Evolutionary conservation across 257 asterid species (phyloP), one percentile per base, ranked within the genome.

Genomic region (Jaltomata sinuosa): DNA sequence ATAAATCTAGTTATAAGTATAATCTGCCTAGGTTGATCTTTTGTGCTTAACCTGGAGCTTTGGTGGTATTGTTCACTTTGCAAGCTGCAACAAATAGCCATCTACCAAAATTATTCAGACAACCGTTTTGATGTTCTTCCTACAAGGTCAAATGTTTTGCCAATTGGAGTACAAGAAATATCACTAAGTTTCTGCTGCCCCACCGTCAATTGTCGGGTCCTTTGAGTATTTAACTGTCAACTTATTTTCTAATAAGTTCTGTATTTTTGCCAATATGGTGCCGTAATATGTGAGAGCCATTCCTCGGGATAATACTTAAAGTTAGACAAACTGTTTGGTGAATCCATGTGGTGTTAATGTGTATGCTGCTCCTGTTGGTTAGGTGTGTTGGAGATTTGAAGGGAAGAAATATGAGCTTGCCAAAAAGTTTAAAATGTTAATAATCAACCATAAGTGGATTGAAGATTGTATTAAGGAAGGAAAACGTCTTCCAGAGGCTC

Each of bases 381-480:
- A 90, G 92, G 90, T 90, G 74, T 90, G 92, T 57, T 88, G 91
- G 92, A 88, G 84, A 86, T 85, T 81, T 69, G 87, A 88, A 42
- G 92, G 92, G 42, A 85, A 57, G 68, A 83, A 83, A 83, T 84
- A 61, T 55, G 87, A 79, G 55, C 84, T 84, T 25, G 87, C 87
- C 1, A 84, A 57, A 83, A 88, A 87, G 86, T 84, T 91, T 7
- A 88, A 88, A 54, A 91, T 86, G 6, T 62, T 50, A 25, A 84
- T 92, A 52, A 94, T 95, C 86, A 97, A 95, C 85, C 98, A 97
- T 84, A 87, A 92, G 78, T 97, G 99, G 99, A 59, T 97, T 79
- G 98, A 97, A 89, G 97, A 94, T 72, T 97, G 99, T 82, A 82
- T 90, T 36, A 92, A 84, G 89, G 83, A 89, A 71, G 95, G 97